Percentiles rank a stretch among this genome's conserved stretches.
Conservation (phyloP, 192 early-diverging fungal species). For the Entrophospora sp. region DNA sequence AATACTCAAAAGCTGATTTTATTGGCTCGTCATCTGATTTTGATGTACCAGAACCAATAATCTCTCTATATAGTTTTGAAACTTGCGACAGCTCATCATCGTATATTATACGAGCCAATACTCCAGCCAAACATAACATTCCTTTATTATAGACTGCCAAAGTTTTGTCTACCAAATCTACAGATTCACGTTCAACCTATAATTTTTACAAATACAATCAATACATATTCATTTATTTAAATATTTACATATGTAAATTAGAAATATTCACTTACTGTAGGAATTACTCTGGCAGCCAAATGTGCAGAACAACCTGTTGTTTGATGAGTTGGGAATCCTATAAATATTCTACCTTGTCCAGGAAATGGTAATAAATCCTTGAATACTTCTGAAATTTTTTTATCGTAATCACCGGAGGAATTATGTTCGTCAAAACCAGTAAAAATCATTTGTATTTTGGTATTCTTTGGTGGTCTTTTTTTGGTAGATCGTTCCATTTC, state of each 20-base stretch:
- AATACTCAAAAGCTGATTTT: not conserved
- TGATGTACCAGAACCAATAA: not conserved
- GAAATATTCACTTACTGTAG: conserved; percentile 45
- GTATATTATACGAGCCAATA: conserved; percentile 64
- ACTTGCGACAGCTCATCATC: conserved; percentile 68
- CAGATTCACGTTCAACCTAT: conserved; percentile 73
- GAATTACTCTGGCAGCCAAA: conserved; percentile 75
- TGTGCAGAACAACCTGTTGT: conserved; percentile 78
- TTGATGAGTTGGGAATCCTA: conserved; percentile 86
- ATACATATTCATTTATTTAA: not conserved
- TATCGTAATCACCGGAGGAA: not conserved
- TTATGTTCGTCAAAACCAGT: conserved; percentile 71
- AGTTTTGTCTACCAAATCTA: conserved; percentile 81
- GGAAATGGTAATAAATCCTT: conserved; percentile 61
- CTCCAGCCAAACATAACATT: conserved; percentile 60
- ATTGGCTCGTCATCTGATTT: not conserved
- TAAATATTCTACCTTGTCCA: conserved; percentile 78
- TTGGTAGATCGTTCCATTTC: conserved; percentile 89
- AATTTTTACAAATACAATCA: no score
- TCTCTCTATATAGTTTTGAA: conserved; percentile 35
- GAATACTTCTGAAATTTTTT: conserved; percentile 41
- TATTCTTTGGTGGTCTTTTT: conserved; percentile 67
- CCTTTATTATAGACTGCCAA: conserved; percentile 75
- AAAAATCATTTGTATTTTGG: conserved; percentile 63
- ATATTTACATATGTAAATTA: not conserved